phyloP scores from a whole-genome alignment of 176 grass and related monocot genomes.

The Saccharum spontaneum region DNA sequence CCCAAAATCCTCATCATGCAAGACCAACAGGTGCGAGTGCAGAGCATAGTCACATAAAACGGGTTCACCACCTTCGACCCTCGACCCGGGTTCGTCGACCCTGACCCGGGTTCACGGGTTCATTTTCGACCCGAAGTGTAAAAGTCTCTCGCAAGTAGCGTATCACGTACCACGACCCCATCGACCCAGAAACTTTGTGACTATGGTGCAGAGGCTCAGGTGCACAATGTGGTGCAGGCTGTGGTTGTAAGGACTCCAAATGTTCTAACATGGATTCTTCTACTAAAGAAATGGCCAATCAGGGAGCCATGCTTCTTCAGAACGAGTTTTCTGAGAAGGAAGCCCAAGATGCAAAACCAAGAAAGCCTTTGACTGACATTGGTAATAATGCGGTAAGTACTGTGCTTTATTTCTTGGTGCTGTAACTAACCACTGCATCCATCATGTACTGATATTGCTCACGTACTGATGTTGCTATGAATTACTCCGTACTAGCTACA shows the following conservation, averaged over 20 bases:
- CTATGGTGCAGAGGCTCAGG: constrained; percentile 63
- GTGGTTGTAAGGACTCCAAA: constrained; percentile 63
- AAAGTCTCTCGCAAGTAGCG: too few relatives aligned
- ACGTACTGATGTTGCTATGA: too few relatives aligned
- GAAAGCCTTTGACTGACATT: constrained; percentile 70
- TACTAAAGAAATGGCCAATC: constrained; percentile 39
- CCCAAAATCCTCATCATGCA: constrained; percentile 57
- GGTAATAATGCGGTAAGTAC: constrained; percentile 53
- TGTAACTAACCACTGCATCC: background rate
- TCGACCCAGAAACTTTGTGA: too few relatives aligned
- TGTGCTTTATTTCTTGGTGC: background rate
- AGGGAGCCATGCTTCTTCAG: constrained; percentile 55
- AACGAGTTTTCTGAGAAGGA: constrained; percentile 55
- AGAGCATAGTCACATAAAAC: too few relatives aligned
- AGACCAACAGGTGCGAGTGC: constrained; percentile 85
- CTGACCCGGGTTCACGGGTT: too few relatives aligned
- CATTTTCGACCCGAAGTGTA: too few relatives aligned
- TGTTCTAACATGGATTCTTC: constrained; percentile 70
- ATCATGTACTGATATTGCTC: too few relatives aligned
- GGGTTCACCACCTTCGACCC: too few relatives aligned
- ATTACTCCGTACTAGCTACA: too few relatives aligned
- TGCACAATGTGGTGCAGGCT: constrained; percentile 43
- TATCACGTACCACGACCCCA: too few relatives aligned
- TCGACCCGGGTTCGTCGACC: too few relatives aligned
- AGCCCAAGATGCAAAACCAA: constrained; percentile 27